These are phyloP conservation scores for Nemania diffusa DNA, from an alignment of 2,329 filamentous ascomycete genomes.

Conservation along the genomic window DNA sequence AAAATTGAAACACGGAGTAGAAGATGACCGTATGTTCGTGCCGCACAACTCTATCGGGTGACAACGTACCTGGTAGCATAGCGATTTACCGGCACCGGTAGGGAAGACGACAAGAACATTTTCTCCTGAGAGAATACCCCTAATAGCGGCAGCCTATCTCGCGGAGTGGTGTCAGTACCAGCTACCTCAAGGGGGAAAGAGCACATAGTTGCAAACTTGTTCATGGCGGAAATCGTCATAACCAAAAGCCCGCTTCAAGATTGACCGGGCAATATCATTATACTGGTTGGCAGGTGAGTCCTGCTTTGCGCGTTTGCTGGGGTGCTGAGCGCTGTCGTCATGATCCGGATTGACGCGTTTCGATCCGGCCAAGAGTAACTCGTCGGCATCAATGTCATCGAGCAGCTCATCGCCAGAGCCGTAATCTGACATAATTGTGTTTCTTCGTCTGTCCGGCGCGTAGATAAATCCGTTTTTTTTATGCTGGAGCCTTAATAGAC, in stretches of 20 bases:
- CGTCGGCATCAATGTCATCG: constrained; percentile 41
- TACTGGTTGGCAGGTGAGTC: constrained; percentile 2
- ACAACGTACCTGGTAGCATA: constrained; percentile 57
- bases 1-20: background rate
- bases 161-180: constrained; percentile 3
- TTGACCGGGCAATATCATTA: constrained; percentile 33
- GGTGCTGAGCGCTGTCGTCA: constrained; percentile 1
- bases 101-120: constrained; percentile 59
- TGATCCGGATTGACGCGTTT: constrained; percentile 22
- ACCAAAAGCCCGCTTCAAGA: constrained; percentile 55
- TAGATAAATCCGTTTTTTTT: background rate
- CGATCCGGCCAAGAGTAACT: constrained; percentile 33
- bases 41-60: background rate
- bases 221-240: constrained; percentile 56
- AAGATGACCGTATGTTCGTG: too few relatives aligned
- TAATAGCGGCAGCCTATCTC: constrained; percentile 52
- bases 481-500: background rate
- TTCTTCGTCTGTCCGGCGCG: constrained; percentile 11
- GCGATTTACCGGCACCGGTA: constrained; percentile 61
- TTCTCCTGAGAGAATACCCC: constrained; percentile 51
- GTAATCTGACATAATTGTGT: constrained; percentile 46
- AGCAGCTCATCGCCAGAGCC: constrained; percentile 51
- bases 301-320: constrained; percentile 30
- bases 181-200: background rate
- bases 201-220: constrained; percentile 44